Evolutionary conservation across 768 basidiomycete species (phyloP), one percentile per base, ranked within the genome.

Genomic region (Leccinum variicolor): DNA sequence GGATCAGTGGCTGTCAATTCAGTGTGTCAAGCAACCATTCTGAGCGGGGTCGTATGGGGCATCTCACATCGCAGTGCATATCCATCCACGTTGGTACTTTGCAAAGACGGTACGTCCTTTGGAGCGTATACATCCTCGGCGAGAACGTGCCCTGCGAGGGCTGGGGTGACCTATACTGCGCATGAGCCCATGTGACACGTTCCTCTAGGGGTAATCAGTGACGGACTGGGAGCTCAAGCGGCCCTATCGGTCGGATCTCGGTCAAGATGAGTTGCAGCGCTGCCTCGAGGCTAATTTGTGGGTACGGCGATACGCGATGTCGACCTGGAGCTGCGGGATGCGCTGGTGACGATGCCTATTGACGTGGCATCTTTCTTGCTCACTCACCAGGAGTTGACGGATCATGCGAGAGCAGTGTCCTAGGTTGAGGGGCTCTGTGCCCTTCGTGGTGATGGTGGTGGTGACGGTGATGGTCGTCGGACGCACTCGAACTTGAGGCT

Each of bases 81-180:
- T 1, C 93, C 93, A 69, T 95, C 93, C 11, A 93, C 92, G 62
- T 84, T 94, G 6, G 93, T 93, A 1, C 90, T 91, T 17, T 76
- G 69, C 2, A 80, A 80, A 4, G 70, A 67, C 3, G 93, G 93
- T 0, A 90, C 80, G 64, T 90, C 76, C 31, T 81, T 76, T 1
- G 82, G 75, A 4, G 91, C 85, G 58, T 77, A 74, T 4, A 94
- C 83, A 56, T 91, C 84, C 68, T 92, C 85, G 0, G 90, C 90
- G 1, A 94, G 78, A 23, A 93, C 78, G 60, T 85, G 77, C 0
- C 89, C 92, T 25, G 77, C 72, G n/a, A 96, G 75, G 1, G 68
- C 62, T 5, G 79, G 65, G 10, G 79, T 77, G 3, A 94, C 88
- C 88, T 91, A 52, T 34, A 6, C 51, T n/a, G 49, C 6, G 47